Evolutionary conservation across 495 filamentous ascomycete species (phyloP).

Genomic region (Lophiostoma macrostomum): DNA sequence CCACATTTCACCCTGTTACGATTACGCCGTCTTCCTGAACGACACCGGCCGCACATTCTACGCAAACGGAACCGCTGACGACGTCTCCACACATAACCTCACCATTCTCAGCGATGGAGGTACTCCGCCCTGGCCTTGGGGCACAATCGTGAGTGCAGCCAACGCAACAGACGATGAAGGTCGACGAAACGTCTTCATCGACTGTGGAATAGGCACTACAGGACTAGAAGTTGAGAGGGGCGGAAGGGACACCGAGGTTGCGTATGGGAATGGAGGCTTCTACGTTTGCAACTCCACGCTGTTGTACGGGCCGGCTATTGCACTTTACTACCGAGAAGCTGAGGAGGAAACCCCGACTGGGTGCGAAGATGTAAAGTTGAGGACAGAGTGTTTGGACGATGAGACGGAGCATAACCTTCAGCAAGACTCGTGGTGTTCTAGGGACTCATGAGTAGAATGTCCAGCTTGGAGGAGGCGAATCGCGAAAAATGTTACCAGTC

Average conservation of each 20-base stretch:
- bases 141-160: constrained; percentile 2
- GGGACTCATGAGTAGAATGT: too few species aligned
- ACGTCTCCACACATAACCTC: not conserved
- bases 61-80: constrained; percentile 5
- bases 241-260: not conserved
- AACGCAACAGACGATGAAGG: not conserved
- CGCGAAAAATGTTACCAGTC: too few species aligned
- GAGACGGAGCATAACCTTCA: not conserved
- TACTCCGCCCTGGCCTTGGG: constrained; percentile 6
- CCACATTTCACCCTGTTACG: constrained; percentile 5
- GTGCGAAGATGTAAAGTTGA: not conserved
- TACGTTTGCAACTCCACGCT: not conserved
- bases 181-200: not conserved
- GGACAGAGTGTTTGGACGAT: not conserved
- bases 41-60: constrained; percentile 8
- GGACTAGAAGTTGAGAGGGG: not conserved
- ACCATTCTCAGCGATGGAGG: constrained; percentile 5
- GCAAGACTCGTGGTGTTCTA: not conserved
- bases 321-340: not conserved
- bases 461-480: too few species aligned
- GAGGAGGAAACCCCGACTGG: not conserved
- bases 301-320: not conserved
- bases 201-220: not conserved
- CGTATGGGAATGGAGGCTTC: not conserved
- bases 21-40: constrained; percentile 9